These are phyloP conservation scores for Thermothelomyces thermophilus DNA, from an alignment of 2,329 filamentous ascomycete genomes.

Conservation along the genomic window DNA sequence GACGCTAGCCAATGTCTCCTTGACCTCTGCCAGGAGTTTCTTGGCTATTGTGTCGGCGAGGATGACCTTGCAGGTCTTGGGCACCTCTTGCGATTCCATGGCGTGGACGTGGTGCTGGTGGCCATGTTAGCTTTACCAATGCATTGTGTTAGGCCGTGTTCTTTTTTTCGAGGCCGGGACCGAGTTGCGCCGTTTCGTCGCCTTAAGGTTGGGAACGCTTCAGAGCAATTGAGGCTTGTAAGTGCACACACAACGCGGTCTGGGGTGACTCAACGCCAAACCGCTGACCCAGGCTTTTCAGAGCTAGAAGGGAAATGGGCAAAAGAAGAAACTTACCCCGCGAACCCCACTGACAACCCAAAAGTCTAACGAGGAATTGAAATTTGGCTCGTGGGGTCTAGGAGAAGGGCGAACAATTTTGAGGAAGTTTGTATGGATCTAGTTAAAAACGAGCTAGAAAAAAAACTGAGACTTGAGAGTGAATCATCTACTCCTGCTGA, in stretches of 20 bases:
- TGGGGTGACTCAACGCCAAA: background rate
- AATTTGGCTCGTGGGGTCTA: background rate
- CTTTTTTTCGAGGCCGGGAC: too few species aligned
- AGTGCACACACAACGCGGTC: background rate
- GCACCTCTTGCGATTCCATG: constrained; percentile 40
- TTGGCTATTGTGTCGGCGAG: constrained; percentile 84
- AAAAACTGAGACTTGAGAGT: background rate
- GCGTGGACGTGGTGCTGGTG: background rate
- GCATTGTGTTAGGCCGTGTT: background rate
- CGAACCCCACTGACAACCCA: constrained; percentile 8
- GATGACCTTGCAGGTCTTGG: constrained; percentile 84
- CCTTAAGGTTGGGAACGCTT: too few species aligned
- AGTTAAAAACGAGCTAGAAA: too few species aligned
- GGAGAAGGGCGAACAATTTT: background rate
- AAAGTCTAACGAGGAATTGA: background rate
- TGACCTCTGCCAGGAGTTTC: constrained; percentile 69
- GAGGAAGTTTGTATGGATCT: background rate
- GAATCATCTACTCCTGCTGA: constrained; percentile 6
- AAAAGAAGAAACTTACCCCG: constrained; percentile 5
- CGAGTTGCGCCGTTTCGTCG: too few species aligned
- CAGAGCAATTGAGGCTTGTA: background rate
- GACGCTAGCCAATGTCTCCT: constrained; percentile 65
- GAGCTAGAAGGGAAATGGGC: background rate
- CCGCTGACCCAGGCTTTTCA: background rate
- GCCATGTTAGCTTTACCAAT: background rate